Percentiles rank a stretch among this genome's conserved stretches.
Evolutionary conservation across 495 filamentous ascomycete species (phyloP).

Genomic region (Trichoderma orchidacearum): DNA sequence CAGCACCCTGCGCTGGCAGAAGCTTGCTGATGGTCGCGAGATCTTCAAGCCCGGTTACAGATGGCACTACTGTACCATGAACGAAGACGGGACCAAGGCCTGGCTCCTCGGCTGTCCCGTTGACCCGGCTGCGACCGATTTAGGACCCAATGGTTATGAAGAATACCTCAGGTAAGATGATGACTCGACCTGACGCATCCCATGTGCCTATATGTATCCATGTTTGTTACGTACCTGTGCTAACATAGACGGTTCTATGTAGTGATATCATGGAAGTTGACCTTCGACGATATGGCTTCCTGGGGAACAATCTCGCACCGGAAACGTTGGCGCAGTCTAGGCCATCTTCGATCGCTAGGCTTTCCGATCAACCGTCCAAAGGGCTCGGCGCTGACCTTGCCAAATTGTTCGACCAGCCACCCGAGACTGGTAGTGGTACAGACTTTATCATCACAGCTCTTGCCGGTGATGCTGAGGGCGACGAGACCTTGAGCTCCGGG

Average conservation of each 20-base stretch:
- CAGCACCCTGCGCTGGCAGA: conserved; percentile 78
- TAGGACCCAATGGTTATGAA: conserved; percentile 45
- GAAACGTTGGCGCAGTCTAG: conserved; percentile 46
- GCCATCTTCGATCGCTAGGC: conserved; percentile 23
- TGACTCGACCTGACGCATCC: neutral
- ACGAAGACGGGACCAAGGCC: conserved; percentile 84
- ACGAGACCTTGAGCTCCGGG: conserved; percentile 39
- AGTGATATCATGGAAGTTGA: conserved; percentile 90
- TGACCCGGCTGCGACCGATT: conserved; percentile 38
- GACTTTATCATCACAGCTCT: conserved; percentile 81
- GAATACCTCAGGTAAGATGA: conserved; percentile 49
- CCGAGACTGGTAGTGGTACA: conserved; percentile 64
- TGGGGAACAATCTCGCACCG: conserved; percentile 60
- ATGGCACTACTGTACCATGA: conserved; percentile 96
- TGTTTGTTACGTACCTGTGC: neutral
- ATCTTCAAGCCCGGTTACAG: conserved; percentile 77
- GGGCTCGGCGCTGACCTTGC: conserved; percentile 73
- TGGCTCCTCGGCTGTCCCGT: conserved; percentile 90
- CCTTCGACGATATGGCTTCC: conserved; percentile 65
- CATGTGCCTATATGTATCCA: no score
- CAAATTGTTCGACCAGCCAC: conserved; percentile 67
- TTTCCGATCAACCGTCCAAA: conserved; percentile 34
- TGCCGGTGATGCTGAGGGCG: conserved; percentile 47
- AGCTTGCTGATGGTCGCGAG: conserved; percentile 81
- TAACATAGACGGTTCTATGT: neutral